phyloP scores from a whole-genome alignment of 495 filamentous ascomycete species.

The Amorphotheca resinae region DNA sequence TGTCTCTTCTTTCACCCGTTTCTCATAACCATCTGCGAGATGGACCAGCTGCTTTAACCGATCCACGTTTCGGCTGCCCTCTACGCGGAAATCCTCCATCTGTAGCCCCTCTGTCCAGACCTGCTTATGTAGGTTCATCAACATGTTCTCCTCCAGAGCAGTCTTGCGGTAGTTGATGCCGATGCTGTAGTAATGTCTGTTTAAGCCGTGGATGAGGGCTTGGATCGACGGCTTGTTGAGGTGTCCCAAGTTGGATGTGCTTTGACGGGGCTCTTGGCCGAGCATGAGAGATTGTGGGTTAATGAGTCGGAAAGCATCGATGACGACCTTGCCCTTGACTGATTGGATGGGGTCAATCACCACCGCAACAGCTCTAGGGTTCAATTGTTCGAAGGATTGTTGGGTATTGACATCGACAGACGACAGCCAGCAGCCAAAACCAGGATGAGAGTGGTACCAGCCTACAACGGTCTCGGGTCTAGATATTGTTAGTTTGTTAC shows the following conservation, averaged over 20 bases:
- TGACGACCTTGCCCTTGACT: constrained; percentile 98
- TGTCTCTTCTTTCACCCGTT: constrained; percentile 95
- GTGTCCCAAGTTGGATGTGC: constrained; percentile 93
- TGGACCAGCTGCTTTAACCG: constrained; percentile 75
- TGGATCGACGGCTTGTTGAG: constrained; percentile 98
- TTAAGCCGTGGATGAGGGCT: constrained; percentile 96
- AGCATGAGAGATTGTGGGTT: constrained; percentile 98
- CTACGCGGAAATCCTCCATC: constrained; percentile 90
- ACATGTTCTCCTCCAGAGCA: constrained; percentile 95
- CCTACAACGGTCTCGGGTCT: constrained; percentile 95
- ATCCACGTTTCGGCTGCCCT: constrained; percentile 72
- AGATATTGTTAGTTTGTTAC: constrained; percentile 7
- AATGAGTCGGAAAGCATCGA: constrained; percentile 97
- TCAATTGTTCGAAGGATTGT: constrained; percentile 97
- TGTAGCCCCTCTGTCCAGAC: constrained; percentile 96
- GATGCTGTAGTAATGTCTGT: constrained; percentile 98
- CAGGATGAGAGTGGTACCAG: constrained; percentile 99
- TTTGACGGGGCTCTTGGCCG: constrained; percentile 96
- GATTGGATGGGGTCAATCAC: constrained; percentile 98
- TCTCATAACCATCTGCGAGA: constrained; percentile 93
- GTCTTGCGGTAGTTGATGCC: constrained; percentile 97
- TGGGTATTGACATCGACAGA: constrained; percentile 99
- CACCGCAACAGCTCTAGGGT: constrained; percentile 88
- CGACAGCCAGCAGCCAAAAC: constrained; percentile 98
- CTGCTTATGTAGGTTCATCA: constrained; percentile 99